Percentiles rank a stretch among this genome's conserved stretches.
Conservation (phyloP, 768 basidiomycete genomes). For the Lentinula raphanica region DNA sequence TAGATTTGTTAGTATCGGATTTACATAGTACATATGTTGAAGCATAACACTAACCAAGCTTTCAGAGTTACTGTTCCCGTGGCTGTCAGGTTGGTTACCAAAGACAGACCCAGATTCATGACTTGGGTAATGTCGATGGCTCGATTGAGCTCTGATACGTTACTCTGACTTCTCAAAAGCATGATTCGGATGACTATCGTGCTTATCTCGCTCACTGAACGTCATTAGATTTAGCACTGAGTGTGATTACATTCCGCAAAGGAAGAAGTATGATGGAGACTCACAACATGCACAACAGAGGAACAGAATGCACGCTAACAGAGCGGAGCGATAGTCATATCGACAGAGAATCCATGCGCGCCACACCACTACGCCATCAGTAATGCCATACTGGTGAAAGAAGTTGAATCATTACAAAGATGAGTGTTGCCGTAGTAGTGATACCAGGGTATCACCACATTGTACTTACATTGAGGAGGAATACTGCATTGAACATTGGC, state of each 20-base stretch:
- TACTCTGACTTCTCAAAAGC: neutral
- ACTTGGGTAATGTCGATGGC: conserved; percentile 13
- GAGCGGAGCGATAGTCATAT: neutral
- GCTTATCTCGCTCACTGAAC: neutral
- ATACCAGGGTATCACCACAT: too few relatives aligned
- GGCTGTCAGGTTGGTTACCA: conserved; percentile 12
- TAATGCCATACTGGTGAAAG: neutral
- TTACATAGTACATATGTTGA: too few relatives aligned
- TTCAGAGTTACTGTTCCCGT: conserved; percentile 9
- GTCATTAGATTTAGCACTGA: too few relatives aligned
- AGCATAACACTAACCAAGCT: conserved; percentile 8
- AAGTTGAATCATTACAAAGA: neutral
- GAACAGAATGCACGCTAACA: neutral
- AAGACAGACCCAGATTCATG: conserved; percentile 4
- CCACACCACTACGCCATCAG: conserved; percentile 8
- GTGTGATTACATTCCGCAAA: neutral
- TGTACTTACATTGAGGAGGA: conserved; percentile 3
- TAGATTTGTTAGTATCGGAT: neutral
- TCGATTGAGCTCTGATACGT: neutral
- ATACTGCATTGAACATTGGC: neutral
- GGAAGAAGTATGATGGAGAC: neutral
- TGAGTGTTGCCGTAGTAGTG: too few relatives aligned
- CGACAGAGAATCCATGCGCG: conserved; percentile 7
- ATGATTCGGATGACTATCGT: neutral
- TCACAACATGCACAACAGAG: neutral